Base-by-base conservation (phyloP, 1,284 basidiomycete species). In the Naganishia sp. region DNA sequence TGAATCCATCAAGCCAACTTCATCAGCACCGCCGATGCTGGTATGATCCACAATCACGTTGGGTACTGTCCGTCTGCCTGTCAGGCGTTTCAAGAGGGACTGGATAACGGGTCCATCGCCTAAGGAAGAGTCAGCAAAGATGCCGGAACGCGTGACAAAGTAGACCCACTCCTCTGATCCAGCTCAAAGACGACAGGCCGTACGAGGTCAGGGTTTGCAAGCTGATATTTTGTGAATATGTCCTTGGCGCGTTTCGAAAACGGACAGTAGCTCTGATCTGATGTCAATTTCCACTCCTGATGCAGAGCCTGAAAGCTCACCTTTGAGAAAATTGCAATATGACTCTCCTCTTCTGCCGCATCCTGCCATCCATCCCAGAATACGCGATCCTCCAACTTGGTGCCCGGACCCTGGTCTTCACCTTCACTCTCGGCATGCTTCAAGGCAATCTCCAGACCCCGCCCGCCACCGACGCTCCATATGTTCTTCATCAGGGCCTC, bases 11-110 rank as follows among this genome's bases (percentile, higher is more conserved):
- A 80, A 69, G 31, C 72, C 71, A 21, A 80, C 61, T 42, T 81
- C 80, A 69, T 81, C 80, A 0, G 76, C 73, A 11, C 80, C 80
- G 25, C 80, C 80, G 46, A 80, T 64, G 13, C 76, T 74, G 23
- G 64, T 63, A 63, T 77, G 79, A 64, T 76, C 75, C 68, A 80
- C 67, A 3, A 81, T 56, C 67, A 81, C 69, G 72, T 80, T 81
- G 53, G 80, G 80, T n/a, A 81, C 79, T 1, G 80, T 80, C 3
- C 76, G 70, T 7, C 80, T 73, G 28, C 72, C 73, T 2, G 80
- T 81, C 39, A 80, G 71, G 51, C 70, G 67, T 50, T 70, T 63
- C 25, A 81, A 72, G 1, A 80, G 57, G 28, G 69, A 68, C 69
- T 80, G 79, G 54, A 81, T 69, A 6, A 68, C 35, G 32, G 56